Evolutionary conservation across 306 rosid species (phyloP).

Genomic region (Leucaena leucocephala): DNA sequence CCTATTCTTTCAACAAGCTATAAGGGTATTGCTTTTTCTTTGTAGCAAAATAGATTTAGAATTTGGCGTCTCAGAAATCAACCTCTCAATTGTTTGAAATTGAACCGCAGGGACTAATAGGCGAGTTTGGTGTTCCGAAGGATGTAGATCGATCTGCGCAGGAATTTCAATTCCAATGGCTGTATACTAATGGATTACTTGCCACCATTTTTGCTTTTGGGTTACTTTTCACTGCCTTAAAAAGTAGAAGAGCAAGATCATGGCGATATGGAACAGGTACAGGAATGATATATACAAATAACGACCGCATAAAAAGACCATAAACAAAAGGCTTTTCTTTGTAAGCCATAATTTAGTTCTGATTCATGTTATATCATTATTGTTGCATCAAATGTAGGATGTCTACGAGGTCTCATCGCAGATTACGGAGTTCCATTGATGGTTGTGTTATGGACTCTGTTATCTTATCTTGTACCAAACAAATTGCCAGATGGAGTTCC

Average conservation of each 20-base stretch:
- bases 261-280: constrained; percentile 89
- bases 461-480: constrained; percentile 61
- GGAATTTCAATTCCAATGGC: constrained; percentile 64
- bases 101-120: constrained; percentile 63
- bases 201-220: constrained; percentile 75
- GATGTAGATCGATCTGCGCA: constrained; percentile 43
- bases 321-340: neutral
- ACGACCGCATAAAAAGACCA: constrained; percentile 8
- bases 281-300: constrained; percentile 37
- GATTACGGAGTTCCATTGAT: constrained; percentile 88
- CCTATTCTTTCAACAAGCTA: constrained; percentile 87
- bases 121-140: constrained; percentile 64
- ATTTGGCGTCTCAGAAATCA: constrained; percentile 6
- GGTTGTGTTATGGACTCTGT: constrained; percentile 78
- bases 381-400: constrained; percentile 52
- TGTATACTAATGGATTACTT: constrained; percentile 75
- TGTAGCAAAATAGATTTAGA: constrained; percentile 20
- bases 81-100: constrained; percentile 37
- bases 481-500: constrained; percentile 71
- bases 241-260: constrained; percentile 82
- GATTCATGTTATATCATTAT: constrained; percentile 25
- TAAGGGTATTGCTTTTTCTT: constrained; percentile 58
- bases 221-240: constrained; percentile 58
- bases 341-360: constrained; percentile 25
- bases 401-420: constrained; percentile 70